These are phyloP conservation scores for Geranium brycei DNA, from an alignment of 345 rosid genomes.

Conservation along the genomic window DNA sequence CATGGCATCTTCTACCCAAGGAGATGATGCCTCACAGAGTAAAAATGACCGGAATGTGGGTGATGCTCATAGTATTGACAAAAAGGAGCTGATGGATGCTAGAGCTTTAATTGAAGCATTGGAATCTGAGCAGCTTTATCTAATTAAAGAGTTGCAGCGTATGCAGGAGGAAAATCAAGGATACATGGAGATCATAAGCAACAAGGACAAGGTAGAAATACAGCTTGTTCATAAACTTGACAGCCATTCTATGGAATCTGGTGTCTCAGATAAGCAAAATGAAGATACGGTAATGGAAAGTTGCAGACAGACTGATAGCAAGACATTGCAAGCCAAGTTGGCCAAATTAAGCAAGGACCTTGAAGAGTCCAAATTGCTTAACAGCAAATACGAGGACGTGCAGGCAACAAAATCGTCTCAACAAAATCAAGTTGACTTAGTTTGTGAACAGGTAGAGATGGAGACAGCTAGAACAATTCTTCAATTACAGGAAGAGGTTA, in stretches of 20 bases:
- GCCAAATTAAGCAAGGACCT: conserved; percentile 43
- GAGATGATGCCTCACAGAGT: conserved; percentile 18
- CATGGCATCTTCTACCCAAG: conserved; percentile 20
- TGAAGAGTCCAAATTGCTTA: conserved; percentile 40
- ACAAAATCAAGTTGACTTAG: conserved; percentile 46
- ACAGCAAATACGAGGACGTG: conserved; percentile 43
- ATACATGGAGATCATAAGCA: conserved; percentile 26
- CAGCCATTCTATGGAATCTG: conserved; percentile 15
- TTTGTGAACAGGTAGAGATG: conserved; percentile 68
- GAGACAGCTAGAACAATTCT: conserved; percentile 74
- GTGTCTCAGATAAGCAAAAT: conserved; percentile 15
- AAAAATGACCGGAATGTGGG: conserved; percentile 17
- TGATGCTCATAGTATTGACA: conserved; percentile 14
- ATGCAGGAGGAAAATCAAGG: conserved; percentile 32
- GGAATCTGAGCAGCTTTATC: conserved; percentile 28
- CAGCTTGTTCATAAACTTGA: conserved; percentile 17
- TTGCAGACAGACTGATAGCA: conserved; percentile 20
- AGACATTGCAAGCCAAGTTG: conserved; percentile 35
- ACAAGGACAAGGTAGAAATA: conserved; percentile 23
- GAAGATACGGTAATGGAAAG: conserved; percentile 12
- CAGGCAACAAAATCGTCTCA: conserved; percentile 41
- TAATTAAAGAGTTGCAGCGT: conserved; percentile 30
- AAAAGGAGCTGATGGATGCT: conserved; percentile 30
- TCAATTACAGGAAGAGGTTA: conserved; percentile 66
- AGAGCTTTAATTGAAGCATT: conserved; percentile 23